These are phyloP conservation scores for Starmerella powellii DNA, from an alignment of 805 yeast genomes.

Conservation along the genomic window DNA sequence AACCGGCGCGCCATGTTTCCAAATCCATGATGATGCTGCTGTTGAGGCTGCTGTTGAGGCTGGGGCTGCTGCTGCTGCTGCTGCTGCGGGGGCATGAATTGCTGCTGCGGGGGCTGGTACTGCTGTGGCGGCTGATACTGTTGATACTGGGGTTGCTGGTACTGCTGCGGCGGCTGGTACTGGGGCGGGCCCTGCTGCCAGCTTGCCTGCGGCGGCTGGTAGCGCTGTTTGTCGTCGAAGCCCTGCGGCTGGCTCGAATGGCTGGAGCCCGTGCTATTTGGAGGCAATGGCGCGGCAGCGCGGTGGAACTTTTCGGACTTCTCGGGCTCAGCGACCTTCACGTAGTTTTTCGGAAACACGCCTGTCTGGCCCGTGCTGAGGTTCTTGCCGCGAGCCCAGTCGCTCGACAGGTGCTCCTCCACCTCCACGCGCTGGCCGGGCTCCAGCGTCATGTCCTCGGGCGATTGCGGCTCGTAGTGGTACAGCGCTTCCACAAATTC, in stretches of 20 bases:
- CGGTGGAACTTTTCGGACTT: conserved; percentile 15
- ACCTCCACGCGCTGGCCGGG: conserved; percentile 62
- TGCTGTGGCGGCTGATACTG: conserved; percentile 23
- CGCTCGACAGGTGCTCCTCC: conserved; percentile 59
- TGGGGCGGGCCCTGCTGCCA: conserved; percentile 13
- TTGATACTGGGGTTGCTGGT: conserved; percentile 15
- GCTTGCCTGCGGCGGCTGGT: conserved; percentile 15
- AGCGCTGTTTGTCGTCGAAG: conserved; percentile 19
- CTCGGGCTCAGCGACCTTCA: conserved; percentile 30
- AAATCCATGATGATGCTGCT: conserved; percentile 20
- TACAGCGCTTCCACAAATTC: conserved; percentile 54
- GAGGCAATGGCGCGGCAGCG: conserved; percentile 17
- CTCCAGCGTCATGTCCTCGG: conserved; percentile 54
- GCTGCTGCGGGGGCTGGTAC: conserved; percentile 23
- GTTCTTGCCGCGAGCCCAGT: conserved; percentile 80
- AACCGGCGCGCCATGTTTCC: conserved; percentile 52
- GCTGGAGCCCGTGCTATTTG: conserved; percentile 5
- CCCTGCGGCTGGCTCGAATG: conserved; percentile 17
- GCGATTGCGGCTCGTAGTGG: conserved; percentile 61
- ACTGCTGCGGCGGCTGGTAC: conserved; percentile 18
- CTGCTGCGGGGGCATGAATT: conserved; percentile 15
- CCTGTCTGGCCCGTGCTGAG: conserved; percentile 47
- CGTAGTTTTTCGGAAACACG: conserved; percentile 84
- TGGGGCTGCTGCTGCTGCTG: conserved; percentile 18
- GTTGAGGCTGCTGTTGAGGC: conserved; percentile 21